Conservation (phyloP, 805 yeast species). For the Ogataea trehaloabstinens region DNA sequence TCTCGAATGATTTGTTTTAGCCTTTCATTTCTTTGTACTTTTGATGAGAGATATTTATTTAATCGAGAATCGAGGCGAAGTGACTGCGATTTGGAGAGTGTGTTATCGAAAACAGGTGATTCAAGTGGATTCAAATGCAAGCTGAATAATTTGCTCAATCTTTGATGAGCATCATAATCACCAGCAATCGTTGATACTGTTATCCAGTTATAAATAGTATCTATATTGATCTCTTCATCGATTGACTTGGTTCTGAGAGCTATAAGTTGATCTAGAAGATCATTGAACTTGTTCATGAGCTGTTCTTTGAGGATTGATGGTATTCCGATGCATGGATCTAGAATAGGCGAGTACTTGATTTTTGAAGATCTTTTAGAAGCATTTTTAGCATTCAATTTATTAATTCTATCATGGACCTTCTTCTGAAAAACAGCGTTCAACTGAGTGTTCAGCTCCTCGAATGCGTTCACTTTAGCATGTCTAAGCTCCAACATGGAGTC, state of each 20-base stretch:
- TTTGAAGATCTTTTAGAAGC: constrained; percentile 5
- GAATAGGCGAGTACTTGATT: constrained; percentile 14
- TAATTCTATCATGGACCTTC: constrained; percentile 12
- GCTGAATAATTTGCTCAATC: constrained; percentile 15
- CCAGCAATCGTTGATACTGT: constrained; percentile 10
- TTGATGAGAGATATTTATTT: neutral
- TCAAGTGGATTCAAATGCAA: constrained; percentile 11
- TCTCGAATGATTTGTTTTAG: constrained; percentile 5
- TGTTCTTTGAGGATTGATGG: constrained; percentile 13
- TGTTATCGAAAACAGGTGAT: constrained; percentile 11
- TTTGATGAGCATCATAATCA: constrained; percentile 9
- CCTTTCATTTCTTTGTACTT: constrained; percentile 1
- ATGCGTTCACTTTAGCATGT: constrained; percentile 12
- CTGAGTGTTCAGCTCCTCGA: constrained; percentile 17
- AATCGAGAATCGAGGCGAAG: neutral
- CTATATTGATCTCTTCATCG: neutral
- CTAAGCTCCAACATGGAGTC: constrained; percentile 12
- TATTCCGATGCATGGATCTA: constrained; percentile 25
- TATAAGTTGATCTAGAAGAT: constrained; percentile 19
- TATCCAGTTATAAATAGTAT: constrained; percentile 10
- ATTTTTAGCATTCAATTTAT: constrained; percentile 7
- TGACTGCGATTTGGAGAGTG: constrained; percentile 7
- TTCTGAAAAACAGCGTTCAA: constrained; percentile 21
- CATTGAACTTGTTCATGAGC: constrained; percentile 17
- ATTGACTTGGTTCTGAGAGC: constrained; percentile 3